A percentile compares a stretch with the other conserved stretches of the same genome.
These are phyloP conservation scores for Silybum marianum DNA, from an alignment of 129 eudicot genomes.

Conservation along the genomic window DNA sequence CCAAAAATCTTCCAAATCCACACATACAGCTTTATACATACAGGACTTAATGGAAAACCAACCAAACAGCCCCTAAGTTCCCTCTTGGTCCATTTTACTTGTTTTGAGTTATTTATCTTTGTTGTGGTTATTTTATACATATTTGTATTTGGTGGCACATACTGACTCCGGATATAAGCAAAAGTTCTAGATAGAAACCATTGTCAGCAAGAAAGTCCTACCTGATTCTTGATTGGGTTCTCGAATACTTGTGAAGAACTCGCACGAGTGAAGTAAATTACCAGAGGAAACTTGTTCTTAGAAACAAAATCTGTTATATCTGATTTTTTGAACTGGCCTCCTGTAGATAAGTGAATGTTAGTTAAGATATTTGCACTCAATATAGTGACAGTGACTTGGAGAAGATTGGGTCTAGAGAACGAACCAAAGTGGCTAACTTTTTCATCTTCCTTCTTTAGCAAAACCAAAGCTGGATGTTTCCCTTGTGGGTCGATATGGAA, in stretches of 20 bases:
- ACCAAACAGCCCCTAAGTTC: too few relatives aligned
- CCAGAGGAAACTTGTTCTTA: constrained; percentile 65
- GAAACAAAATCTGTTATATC: constrained; percentile 64
- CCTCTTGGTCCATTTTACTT: neutral
- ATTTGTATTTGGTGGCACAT: constrained; percentile 7
- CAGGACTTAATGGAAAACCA: too few relatives aligned
- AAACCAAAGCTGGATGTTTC: constrained; percentile 67
- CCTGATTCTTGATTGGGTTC: constrained; percentile 83
- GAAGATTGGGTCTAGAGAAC: constrained; percentile 28
- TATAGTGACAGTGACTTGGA: constrained; percentile 7
- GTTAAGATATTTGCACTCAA: constrained; percentile 8
- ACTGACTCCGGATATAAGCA: constrained; percentile 1
- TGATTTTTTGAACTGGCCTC: constrained; percentile 60
- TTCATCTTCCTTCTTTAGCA: constrained; percentile 79
- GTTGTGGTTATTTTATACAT: neutral
- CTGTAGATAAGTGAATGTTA: constrained; percentile 42
- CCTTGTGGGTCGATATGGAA: constrained; percentile 68
- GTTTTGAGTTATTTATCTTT: neutral
- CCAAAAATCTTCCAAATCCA: too few relatives aligned
- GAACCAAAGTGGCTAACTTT: constrained; percentile 60
- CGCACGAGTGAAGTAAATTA: constrained; percentile 62
- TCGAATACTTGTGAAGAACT: constrained; percentile 62
- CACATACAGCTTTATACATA: too few relatives aligned
- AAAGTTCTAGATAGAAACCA: neutral
- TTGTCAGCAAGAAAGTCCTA: constrained; percentile 18